These are phyloP conservation scores for Phragmites australis DNA, from an alignment of 176 grass and related monocot genomes.

Conservation along the genomic window DNA sequence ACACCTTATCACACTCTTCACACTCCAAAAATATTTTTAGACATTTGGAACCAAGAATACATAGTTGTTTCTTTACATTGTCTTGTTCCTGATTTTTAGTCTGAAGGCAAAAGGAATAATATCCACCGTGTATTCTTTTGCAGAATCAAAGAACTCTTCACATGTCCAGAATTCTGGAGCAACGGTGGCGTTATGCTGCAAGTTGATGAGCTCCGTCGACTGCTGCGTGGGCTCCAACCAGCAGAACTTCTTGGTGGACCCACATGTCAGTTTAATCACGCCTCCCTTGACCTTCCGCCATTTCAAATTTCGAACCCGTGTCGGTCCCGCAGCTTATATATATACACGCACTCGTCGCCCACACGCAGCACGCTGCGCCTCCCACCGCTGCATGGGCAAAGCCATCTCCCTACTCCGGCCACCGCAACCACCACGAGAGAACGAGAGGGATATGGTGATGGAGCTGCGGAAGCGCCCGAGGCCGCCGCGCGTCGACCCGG, in stretches of 20 bases:
- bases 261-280: constrained; percentile 17
- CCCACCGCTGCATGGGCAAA: constrained; percentile 55
- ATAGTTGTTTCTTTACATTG: not conserved
- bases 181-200: not conserved
- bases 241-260: not conserved
- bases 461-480: constrained; percentile 51
- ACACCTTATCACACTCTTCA: not conserved
- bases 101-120: not conserved
- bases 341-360: constrained; percentile 11
- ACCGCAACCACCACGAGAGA: constrained; percentile 13
- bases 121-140: not conserved
- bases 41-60: not conserved
- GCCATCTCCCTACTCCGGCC: constrained; percentile 50
- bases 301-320: constrained; percentile 54
- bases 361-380: constrained; percentile 32
- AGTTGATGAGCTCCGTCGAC: too few species aligned
- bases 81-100: not conserved
- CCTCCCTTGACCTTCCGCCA: constrained; percentile 8
- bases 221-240: not conserved
- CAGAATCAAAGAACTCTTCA: not conserved
- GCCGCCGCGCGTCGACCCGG: constrained; percentile 36
- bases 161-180: not conserved
- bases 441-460: constrained; percentile 36
- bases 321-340: constrained; percentile 43
- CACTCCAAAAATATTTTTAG: not conserved